These are phyloP conservation scores for Diutina catenulata DNA, from an alignment of 1,139 yeast genomes.

Conservation along the genomic window DNA sequence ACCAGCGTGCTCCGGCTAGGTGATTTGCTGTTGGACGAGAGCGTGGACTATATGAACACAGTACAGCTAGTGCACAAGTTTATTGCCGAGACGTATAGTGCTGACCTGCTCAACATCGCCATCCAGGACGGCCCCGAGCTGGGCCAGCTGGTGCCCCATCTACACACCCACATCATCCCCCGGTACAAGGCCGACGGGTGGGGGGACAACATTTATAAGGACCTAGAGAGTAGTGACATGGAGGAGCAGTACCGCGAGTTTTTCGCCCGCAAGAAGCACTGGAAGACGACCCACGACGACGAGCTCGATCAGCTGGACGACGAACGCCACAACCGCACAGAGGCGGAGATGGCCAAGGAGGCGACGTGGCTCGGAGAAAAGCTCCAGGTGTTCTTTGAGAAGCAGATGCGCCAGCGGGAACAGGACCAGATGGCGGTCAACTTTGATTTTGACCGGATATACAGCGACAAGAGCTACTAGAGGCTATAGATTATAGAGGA, in stretches of 20 bases:
- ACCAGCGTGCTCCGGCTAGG: conserved; percentile 44
- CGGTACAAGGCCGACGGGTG: conserved; percentile 51
- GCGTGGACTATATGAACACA: conserved; percentile 64
- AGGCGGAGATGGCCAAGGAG: conserved; percentile 54
- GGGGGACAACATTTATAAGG: conserved; percentile 60
- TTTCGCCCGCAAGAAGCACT: conserved; percentile 15
- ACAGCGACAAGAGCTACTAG: conserved; percentile 2
- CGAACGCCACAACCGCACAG: conserved; percentile 38
- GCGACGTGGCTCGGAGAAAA: conserved; percentile 39
- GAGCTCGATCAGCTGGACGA: conserved; percentile 31
- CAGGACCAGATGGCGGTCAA: neutral
- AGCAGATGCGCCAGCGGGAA: neutral
- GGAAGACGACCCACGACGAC: conserved; percentile 17
- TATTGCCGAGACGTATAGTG: conserved; percentile 52
- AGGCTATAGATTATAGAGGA: no score
- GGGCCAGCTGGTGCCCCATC: conserved; percentile 89
- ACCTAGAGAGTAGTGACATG: conserved; percentile 39
- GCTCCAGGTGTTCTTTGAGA: conserved; percentile 13
- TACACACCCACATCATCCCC: conserved; percentile 89
- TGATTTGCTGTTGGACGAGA: conserved; percentile 62
- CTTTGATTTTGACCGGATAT: conserved; percentile 2
- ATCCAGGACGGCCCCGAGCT: conserved; percentile 95
- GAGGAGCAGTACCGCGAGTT: conserved; percentile 20
- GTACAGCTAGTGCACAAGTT: conserved; percentile 62
- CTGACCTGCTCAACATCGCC: conserved; percentile 77